Evolutionary conservation across 805 yeast species (phyloP), one percentile per base, ranked within the genome.

Genomic region (Schwanniomyces yamadae): DNA sequence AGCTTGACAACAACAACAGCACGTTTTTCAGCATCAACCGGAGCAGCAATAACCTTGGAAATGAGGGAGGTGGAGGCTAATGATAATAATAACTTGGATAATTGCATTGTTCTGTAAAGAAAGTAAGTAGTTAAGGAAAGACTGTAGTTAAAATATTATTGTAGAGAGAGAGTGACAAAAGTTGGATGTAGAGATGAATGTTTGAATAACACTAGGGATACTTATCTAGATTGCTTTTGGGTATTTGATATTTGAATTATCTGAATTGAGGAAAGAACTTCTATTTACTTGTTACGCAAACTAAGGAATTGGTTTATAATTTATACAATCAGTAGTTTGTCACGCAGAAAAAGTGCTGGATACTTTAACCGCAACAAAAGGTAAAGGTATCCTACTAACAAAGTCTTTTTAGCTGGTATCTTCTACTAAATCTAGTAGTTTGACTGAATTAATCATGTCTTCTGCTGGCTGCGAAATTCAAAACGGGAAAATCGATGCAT

Each of bases 1-100:
- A 64, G 44, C 28, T 57, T 58, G 28, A 66, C 61, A 21, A 60
- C 41, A 15, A 62, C 63, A 10, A 49, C 50, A 23, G 47, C 59
- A 33, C 53, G 57, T 28, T 52, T 42, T 27, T 35, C 40, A 26
- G 43, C 48, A 28, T 55, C 55, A 32, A 48, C 31, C 7, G 34
- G 33, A 20, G 35, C 38, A 24, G 43, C 31, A 25, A 42, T 12
- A n/a, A 49, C 43, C 15, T 39, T 38, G 31, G 58, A 37, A 19
- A 50, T 35, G 35, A 54, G 41, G 23, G 53, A 40, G n/a, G 50
- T 41, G 16, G 53, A 42, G 33, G 46, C 46, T 17, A 54, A 37
- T 14, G 52, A 31, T 30, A 40, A 34, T 24, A 50, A 41, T 27
- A 57, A 40, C 27, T 42, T 49, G 36, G 62, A 53, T 34, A 59